Evolutionary conservation across 225 moss, liverwort and hornwort species (phyloP).

Genomic region (Bryum argenteum): DNA sequence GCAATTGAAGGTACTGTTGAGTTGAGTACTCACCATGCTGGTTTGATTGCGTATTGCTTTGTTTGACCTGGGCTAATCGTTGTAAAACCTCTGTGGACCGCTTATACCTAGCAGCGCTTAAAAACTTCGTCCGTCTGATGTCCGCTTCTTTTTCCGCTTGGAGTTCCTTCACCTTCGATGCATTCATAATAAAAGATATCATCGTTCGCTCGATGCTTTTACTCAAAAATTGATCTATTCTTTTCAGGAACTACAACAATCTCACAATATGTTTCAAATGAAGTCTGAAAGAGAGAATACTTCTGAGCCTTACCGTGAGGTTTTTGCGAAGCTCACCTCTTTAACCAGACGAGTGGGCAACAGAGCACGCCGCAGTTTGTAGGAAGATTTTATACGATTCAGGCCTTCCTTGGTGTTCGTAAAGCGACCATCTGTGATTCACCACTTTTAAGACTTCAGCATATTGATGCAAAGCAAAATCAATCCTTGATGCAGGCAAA

Average conservation of each 20-base stretch:
- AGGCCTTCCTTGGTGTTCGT: conserved; percentile 37
- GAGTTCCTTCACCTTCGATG: conserved; percentile 58
- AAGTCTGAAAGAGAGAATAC: neutral
- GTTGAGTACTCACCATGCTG: conserved; percentile 45
- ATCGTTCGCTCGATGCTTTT: neutral
- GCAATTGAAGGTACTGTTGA: neutral
- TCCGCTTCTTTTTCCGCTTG: conserved; percentile 55
- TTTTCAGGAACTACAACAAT: neutral
- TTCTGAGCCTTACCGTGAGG: neutral
- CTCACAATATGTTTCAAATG: neutral
- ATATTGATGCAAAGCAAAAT: neutral
- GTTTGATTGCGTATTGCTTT: conserved; percentile 31
- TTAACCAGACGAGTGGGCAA: conserved; percentile 58
- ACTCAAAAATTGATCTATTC: neutral
- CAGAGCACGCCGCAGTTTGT: conserved; percentile 52
- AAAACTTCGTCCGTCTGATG: conserved; percentile 44
- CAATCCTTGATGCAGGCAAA: neutral
- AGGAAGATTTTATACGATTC: conserved; percentile 48
- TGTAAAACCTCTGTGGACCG: conserved; percentile 47
- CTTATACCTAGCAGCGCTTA: conserved; percentile 56
- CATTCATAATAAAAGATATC: neutral
- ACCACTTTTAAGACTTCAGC: neutral
- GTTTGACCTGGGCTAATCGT: conserved; percentile 48
- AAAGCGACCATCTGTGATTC: conserved; percentile 19
- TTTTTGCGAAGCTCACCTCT: conserved; percentile 35